These are phyloP conservation scores for Globisporangium okanoganense DNA, from an alignment of 352 stramenopile genomes.

Conservation along the genomic window DNA sequence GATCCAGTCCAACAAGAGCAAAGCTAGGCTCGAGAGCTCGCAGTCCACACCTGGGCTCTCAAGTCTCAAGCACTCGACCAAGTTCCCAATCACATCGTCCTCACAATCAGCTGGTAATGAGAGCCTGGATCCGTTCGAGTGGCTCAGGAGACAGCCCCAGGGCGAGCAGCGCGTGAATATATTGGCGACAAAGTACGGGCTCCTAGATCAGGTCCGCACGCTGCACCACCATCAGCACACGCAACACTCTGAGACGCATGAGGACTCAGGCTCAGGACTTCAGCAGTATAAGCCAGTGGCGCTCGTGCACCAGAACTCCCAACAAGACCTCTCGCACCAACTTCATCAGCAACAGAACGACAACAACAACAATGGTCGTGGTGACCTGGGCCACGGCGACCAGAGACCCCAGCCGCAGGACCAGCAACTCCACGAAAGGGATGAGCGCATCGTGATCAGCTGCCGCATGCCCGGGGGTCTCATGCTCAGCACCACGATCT, in stretches of 20 bases:
- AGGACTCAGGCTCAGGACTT: background rate
- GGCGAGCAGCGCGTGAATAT: constrained; percentile 52
- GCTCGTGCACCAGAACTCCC: background rate
- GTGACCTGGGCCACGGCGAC: background rate
- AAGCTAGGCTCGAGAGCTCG: background rate
- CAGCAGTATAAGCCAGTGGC: background rate
- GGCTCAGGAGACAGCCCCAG: constrained; percentile 41
- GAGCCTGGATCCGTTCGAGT: constrained; percentile 50
- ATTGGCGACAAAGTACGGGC: constrained; percentile 39
- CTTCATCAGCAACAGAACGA: too few species aligned
- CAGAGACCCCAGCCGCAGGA: background rate
- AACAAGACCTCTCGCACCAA: background rate
- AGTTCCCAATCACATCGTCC: background rate
- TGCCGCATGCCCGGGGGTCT: constrained; percentile 54
- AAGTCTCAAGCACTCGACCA: background rate
- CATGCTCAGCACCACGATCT: constrained; percentile 36
- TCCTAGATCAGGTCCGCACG: constrained; percentile 31
- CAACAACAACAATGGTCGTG: background rate
- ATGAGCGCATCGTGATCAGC: constrained; percentile 37
- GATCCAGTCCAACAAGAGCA: background rate
- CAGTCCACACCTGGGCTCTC: background rate
- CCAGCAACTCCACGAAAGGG: background rate
- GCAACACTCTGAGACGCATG: background rate
- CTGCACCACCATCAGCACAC: constrained; percentile 8
- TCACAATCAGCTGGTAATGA: background rate